phyloP scores from a whole-genome alignment of 2,329 filamentous ascomycete species.

The Xylaria sp. region DNA sequence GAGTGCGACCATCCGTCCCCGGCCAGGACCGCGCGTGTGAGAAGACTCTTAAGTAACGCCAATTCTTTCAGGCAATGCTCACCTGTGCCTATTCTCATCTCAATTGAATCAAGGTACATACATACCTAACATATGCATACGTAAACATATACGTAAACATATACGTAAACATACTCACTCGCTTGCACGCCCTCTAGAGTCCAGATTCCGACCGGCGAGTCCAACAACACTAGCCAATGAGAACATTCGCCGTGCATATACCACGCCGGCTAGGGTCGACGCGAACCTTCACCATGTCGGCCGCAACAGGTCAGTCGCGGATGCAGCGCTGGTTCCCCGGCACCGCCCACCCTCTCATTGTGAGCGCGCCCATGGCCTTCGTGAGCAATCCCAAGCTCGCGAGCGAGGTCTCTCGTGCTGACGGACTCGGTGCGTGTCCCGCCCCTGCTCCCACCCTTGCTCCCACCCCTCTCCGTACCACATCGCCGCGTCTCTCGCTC shows the following conservation, averaged over 20 bases:
- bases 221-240: slow-evolving; percentile 2
- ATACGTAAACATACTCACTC: too few species aligned
- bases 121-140: too few species aligned
- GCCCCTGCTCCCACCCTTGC: not conserved
- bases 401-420: slow-evolving; percentile 47
- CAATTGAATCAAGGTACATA: too few species aligned
- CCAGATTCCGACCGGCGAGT: not conserved
- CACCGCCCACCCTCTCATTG: slow-evolving; percentile 45
- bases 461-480: not conserved
- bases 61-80: too few species aligned
- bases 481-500: too few species aligned
- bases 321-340: slow-evolving; percentile 46
- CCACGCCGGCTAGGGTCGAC: slow-evolving; percentile 13
- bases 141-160: too few species aligned
- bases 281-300: slow-evolving; percentile 13
- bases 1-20: too few species aligned
- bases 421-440: slow-evolving; percentile 46
- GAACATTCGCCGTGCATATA: slow-evolving; percentile 5
- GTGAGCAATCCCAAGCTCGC: slow-evolving; percentile 46
- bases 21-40: too few species aligned
- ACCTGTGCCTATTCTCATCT: too few species aligned
- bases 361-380: slow-evolving; percentile 50
- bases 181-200: too few species aligned
- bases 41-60: too few species aligned
- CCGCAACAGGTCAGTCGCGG: slow-evolving; percentile 22